Base-by-base conservation (phyloP, 148 eudicot genomes). In the Silene uniflora region DNA sequence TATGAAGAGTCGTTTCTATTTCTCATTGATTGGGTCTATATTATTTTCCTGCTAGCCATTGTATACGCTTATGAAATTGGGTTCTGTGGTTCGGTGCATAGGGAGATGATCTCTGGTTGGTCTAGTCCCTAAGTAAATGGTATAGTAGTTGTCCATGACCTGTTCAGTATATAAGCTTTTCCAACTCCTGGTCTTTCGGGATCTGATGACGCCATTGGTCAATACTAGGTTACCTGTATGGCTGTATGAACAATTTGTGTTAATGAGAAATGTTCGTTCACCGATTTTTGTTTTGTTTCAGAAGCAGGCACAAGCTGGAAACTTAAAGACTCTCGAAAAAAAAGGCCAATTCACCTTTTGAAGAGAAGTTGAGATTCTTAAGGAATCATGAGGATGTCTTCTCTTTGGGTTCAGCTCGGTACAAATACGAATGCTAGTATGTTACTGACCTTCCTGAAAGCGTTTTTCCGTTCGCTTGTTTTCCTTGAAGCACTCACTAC, bases 351-450 rank as follows among this genome's bases (percentile, higher is more conserved):
- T 54, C 46, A 67, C 21, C 62, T 71, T 25, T 63, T 21, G 70
- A 35, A 56, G 42, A 72, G 83, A 42, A 56, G 69, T 62, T 59
- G 76, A 76, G 56, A 62, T 46, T 52, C 56, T 52, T 11, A 22
- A 25, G 59, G 72, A 27, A 25, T 3, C 60, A 44, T 27, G 23
- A 55, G 7, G 64, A 49, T 67, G 64, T 73, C 56, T 22, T 72
- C 25, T 35, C 21, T 47, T 67, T 60, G 73, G 77, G 80, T 76
- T 81, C 76, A 66, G 69, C 77, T 76, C 65, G 52, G 59, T 77
- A 64, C 62, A 65, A 24, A 59, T 49, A 32, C 64, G 32, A 5
- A 16, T 64, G 67, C 71, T 63, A 71, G 54, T 18, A 16, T 71
- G 61, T 71, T 9, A 63, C 76, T 42, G 24, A 46, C 49, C 56